Base-by-base conservation (phyloP, 306 rosid genomes). In the Prunus mongolica region DNA sequence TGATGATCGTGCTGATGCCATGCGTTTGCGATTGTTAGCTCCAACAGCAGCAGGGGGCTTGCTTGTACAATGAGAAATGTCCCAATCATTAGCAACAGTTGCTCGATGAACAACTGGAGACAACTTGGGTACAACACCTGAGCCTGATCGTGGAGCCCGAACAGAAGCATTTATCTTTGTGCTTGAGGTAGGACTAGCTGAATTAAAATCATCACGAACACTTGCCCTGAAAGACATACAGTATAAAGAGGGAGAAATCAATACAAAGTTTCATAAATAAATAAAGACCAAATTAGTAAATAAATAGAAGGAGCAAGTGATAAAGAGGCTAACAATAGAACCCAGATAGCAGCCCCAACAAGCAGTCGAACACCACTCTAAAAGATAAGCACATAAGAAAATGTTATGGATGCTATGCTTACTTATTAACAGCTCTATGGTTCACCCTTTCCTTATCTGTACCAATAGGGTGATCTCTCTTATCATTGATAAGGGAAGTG, bases 131-230 rank as follows among this genome's bases (percentile, higher is more conserved):
- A 82, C 86, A 79, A 83, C 87, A 52, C 91, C 93, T 22, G 97
- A 89, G 80, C 91, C 79, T 71, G 99, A 89, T 79, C 99, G 93
- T 15, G 99, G 97, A 78, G 88, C 99, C 71, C 97, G 96, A 71
- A 92, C 85, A 80, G 97, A 84, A 49, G 96, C 45, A 79, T 85
- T 90, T 76, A 82, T 73, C 84, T 95, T 95, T 64, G 93, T 70
- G 82, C 81, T 88, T 69, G 93, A 84, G 75, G 87, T 89, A 73
- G 97, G 97, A 78, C 97, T 92, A 54, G 89, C 88, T 52, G 97
- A 88, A 84, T 88, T 88, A 57, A 87, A 86, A 55, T 95, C 99
- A 52, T 89, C 97, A n/a, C 93, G 99, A 71, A 75, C 87, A 76
- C 85, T 90, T 66, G 93, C 72, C 88, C 99, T 95, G 81, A 65